Evolutionary conservation across 495 filamentous ascomycete genomes (phyloP), one percentile per base, ranked within the genome.

Genomic region (Polyplosphaeria fusca): DNA sequence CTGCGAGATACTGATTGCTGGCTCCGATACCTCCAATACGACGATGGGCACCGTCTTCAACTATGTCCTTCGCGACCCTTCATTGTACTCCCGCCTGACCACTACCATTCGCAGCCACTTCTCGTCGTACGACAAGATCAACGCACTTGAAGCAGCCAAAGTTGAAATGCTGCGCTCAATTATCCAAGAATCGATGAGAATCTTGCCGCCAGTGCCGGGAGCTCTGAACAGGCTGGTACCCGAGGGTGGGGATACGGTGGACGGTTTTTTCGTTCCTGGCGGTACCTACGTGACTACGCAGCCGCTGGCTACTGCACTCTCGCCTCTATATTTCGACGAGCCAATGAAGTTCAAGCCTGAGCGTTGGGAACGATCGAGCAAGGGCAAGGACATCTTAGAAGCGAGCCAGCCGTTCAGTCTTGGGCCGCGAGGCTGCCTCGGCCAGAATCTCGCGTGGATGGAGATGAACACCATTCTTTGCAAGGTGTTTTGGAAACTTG

Each of bases 391-490:
- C 18, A 18, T 16, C 4, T 30, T 42, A 2, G 49, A 52, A 12
- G 49, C 49, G 1, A 9, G 12, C 19, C 49, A 52, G 25, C 49
- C 49, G 13, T 52, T 52, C 23, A 4, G 4, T 23, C 2, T 52
- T 11, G 49, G 49, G 12, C 22, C 38, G 9, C 2, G 49, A 16
- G 38, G 20, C 12, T 52, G 49, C 19, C 2, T 52, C 2, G 49
- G 49, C 7, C 4, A 35, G 14, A 49, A 49, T n/a, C n/a, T n/a
- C n/a, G n/a, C n/a, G 46, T 52, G 20, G 5, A 18, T 42, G 30
- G 30, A 35, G 7, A 7, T 35, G 30, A 35, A 35, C 30, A 14
- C 30, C n/a, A 20, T 42, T 20, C 9, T 42, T 18, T 42, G 39
- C 19, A 42, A 42, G 39, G 5, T 42, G 5, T 11, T 42, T 42